These are phyloP conservation scores for Xerocomellus dryophilus DNA, from an alignment of 768 basidiomycete genomes.

Conservation along the genomic window DNA sequence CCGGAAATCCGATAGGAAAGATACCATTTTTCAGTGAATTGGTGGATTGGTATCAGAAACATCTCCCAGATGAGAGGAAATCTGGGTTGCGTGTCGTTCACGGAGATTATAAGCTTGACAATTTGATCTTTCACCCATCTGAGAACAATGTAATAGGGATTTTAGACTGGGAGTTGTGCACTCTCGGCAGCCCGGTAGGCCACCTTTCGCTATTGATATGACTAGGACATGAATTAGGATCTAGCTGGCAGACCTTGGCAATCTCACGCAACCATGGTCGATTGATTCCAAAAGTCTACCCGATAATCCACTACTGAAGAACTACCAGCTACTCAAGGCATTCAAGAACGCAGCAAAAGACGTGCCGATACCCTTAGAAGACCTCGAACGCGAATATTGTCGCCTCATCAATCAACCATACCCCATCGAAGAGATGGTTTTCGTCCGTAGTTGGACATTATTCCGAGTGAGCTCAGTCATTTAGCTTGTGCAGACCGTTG, in stretches of 20 bases:
- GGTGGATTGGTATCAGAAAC: conserved; percentile 68
- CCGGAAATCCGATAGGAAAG: conserved; percentile 53
- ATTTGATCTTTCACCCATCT: conserved; percentile 89
- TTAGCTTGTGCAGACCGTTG: background rate
- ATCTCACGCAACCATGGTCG: conserved; percentile 84
- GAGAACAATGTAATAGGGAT: conserved; percentile 93
- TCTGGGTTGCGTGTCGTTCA: conserved; percentile 86
- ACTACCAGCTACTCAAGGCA: conserved; percentile 40
- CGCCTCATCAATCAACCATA: conserved; percentile 60
- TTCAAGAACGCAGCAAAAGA: conserved; percentile 60
- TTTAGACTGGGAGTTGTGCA: conserved; percentile 96
- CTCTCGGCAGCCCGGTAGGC: conserved; percentile 84
- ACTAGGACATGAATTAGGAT: background rate
- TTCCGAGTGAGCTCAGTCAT: conserved; percentile 54
- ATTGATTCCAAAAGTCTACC: conserved; percentile 46
- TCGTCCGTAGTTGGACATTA: conserved; percentile 82
- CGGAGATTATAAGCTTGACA: conserved; percentile 98
- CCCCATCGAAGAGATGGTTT: conserved; percentile 76
- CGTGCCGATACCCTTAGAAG: conserved; percentile 63
- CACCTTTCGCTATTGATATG: background rate
- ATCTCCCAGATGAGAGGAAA: conserved; percentile 75
- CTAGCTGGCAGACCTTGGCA: conserved; percentile 84
- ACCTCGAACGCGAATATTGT: conserved; percentile 82
- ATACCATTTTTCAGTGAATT: conserved; percentile 77
- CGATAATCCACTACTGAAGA: conserved; percentile 11